Conservation (phyloP, 106 monocot genomes). For the Allium sativum region DNA sequence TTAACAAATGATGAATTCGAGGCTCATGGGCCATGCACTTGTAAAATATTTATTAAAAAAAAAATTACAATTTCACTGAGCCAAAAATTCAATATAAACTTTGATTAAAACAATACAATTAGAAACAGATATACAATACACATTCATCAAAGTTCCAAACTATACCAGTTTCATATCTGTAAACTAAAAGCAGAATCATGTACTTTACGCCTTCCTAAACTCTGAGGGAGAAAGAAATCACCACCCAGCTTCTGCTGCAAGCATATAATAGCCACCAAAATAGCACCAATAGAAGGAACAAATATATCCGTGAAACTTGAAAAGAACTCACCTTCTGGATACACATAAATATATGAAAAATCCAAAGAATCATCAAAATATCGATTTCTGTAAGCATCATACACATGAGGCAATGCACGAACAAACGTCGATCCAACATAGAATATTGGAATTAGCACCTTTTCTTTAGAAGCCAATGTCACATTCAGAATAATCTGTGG, state of each 20-base stretch:
- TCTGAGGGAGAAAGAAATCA: constrained; percentile 29
- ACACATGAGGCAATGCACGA: constrained; percentile 58
- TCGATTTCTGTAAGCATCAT: constrained; percentile 49
- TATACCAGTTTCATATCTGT: too few species aligned
- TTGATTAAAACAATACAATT: too few species aligned
- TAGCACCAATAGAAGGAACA: constrained; percentile 36
- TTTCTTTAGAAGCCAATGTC: constrained; percentile 35
- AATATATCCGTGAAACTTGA: constrained; percentile 47
- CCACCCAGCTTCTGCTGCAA: constrained; percentile 67
- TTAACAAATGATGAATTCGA: too few species aligned
- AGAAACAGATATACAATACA: too few species aligned
- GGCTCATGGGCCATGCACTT: too few species aligned
- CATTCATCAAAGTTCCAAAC: too few species aligned
- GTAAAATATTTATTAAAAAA: too few species aligned
- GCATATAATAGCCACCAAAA: constrained; percentile 35
- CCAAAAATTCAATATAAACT: too few species aligned
- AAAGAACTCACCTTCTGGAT: constrained; percentile 26
- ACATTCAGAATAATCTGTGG: constrained; percentile 36
- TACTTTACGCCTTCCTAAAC: constrained; percentile 12
- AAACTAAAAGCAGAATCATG: neutral
- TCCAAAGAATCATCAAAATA: constrained; percentile 21
- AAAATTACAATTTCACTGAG: too few species aligned
- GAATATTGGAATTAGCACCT: constrained; percentile 34
- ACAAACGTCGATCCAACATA: constrained; percentile 55
- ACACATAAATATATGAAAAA: constrained; percentile 48